Percentiles rank a stretch among this genome's conserved stretches.
These are phyloP conservation scores for Beauveria bassiana DNA, from an alignment of 2,329 filamentous ascomycete species.

Conservation along the genomic window DNA sequence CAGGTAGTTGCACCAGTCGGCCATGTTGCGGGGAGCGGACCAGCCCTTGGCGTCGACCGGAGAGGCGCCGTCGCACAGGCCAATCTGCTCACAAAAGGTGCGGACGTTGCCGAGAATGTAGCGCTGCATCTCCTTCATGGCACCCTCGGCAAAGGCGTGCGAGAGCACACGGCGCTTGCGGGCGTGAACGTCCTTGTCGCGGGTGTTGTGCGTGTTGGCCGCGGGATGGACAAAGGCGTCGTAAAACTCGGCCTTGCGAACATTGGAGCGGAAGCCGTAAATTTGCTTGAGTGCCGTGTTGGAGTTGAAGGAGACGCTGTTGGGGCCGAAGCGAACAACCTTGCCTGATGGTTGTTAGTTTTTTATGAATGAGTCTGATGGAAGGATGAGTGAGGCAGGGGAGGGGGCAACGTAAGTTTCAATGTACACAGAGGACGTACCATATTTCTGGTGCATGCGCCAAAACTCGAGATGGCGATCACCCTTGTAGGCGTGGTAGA, in stretches of 20 bases:
- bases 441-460: slow-evolving; percentile 63
- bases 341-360: slow-evolving; percentile 33
- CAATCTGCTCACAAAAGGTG: slow-evolving; percentile 56
- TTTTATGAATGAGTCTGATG: background rate
- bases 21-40: slow-evolving; percentile 53
- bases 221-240: slow-evolving; percentile 64
- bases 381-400: background rate
- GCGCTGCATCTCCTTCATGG: slow-evolving; percentile 60
- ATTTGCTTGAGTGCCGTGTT: slow-evolving; percentile 59
- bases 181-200: slow-evolving; percentile 60
- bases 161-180: slow-evolving; percentile 64
- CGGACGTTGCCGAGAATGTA: slow-evolving; percentile 59
- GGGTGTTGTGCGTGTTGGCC: slow-evolving; percentile 65
- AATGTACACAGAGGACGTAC: slow-evolving; percentile 27
- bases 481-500: slow-evolving; percentile 68
- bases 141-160: slow-evolving; percentile 62
- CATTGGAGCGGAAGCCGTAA: slow-evolving; percentile 55
- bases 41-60: slow-evolving; percentile 46
- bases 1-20: slow-evolving; percentile 54
- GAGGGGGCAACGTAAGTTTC: background rate
- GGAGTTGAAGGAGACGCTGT: slow-evolving; percentile 70
- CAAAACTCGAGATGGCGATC: slow-evolving; percentile 68
- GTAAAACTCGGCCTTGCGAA: slow-evolving; percentile 65
- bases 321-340: slow-evolving; percentile 72
- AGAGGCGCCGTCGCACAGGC: slow-evolving; percentile 29